A percentile compares a stretch with the other conserved stretches of the same genome.
phyloP scores from a whole-genome alignment of 345 rosid genomes.

The Populus alba region DNA sequence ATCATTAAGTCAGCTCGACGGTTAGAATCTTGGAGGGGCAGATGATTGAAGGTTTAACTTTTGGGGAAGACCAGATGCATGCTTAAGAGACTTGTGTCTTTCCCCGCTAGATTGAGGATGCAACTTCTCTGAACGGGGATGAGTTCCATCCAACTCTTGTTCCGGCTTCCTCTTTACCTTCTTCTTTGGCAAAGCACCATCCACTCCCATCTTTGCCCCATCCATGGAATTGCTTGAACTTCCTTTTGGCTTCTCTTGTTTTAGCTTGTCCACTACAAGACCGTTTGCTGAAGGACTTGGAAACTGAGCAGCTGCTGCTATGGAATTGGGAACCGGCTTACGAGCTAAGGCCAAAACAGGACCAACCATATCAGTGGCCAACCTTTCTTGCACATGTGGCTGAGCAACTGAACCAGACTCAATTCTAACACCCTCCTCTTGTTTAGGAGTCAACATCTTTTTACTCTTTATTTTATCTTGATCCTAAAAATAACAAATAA shows the following conservation, averaged over 20 bases:
- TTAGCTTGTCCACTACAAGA: conserved; percentile 41
- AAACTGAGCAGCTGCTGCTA: conserved; percentile 30
- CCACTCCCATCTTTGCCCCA: conserved; percentile 40
- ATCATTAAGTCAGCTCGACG: conserved; percentile 38
- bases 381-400: conserved; percentile 39
- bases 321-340: conserved; percentile 35
- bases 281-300: conserved; percentile 40
- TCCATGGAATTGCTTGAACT: conserved; percentile 38
- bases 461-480: conserved; percentile 59
- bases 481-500: conserved; percentile 34
- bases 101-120: conserved; percentile 29
- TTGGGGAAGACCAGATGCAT: conserved; percentile 23
- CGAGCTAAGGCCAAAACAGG: conserved; percentile 40
- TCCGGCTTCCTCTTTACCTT: conserved; percentile 61
- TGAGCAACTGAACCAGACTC: conserved; percentile 43
- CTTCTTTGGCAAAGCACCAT: conserved; percentile 40
- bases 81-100: conserved; percentile 35
- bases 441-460: conserved; percentile 44
- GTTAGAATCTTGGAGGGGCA: conserved; percentile 44
- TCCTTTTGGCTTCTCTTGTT: conserved; percentile 56
- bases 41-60: conserved; percentile 34
- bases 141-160: conserved; percentile 42
- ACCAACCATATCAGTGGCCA: conserved; percentile 29
- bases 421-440: conserved; percentile 39
- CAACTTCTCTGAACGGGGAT: conserved; percentile 19